phyloP scores from a whole-genome alignment of 176 grass and related monocot genomes.

The Neostapfia colusana region DNA sequence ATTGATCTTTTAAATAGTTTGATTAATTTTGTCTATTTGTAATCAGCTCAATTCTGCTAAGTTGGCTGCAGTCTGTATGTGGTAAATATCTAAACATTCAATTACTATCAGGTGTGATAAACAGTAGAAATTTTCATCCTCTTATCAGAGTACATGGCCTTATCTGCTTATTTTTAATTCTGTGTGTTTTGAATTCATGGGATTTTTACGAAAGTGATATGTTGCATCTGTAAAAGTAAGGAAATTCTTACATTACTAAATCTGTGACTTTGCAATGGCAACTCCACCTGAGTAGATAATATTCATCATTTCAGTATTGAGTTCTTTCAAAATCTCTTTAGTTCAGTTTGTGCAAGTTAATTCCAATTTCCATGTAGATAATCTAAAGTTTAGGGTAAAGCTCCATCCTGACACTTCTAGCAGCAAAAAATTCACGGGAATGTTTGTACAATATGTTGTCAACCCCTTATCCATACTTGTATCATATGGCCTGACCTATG shows the following conservation, averaged over 20 bases:
- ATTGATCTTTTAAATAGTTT: no score
- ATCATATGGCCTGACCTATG: neutral
- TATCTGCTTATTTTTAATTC: neutral
- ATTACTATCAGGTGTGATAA: neutral
- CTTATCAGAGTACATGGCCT: neutral
- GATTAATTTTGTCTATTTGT: neutral
- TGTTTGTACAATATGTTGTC: neutral
- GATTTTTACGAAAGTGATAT: neutral
- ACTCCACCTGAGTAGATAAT: neutral
- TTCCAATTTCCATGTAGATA: neutral
- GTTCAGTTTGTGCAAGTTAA: neutral
- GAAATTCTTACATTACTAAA: neutral
- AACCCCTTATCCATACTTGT: neutral
- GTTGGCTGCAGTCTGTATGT: neutral
- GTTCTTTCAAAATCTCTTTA: neutral
- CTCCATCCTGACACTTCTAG: neutral
- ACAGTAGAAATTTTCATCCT: neutral
- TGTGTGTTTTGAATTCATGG: neutral
- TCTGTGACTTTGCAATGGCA: neutral
- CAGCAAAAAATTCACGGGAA: constrained; percentile 2
- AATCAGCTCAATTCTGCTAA: neutral
- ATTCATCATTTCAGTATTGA: neutral
- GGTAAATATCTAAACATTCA: neutral
- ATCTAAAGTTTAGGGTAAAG: neutral
- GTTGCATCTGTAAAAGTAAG: neutral